Percentiles rank a stretch among this genome's conserved stretches.
Evolutionary conservation across 169 alveolate species (phyloP).

Genomic region (Plasmodium gaboni): DNA sequence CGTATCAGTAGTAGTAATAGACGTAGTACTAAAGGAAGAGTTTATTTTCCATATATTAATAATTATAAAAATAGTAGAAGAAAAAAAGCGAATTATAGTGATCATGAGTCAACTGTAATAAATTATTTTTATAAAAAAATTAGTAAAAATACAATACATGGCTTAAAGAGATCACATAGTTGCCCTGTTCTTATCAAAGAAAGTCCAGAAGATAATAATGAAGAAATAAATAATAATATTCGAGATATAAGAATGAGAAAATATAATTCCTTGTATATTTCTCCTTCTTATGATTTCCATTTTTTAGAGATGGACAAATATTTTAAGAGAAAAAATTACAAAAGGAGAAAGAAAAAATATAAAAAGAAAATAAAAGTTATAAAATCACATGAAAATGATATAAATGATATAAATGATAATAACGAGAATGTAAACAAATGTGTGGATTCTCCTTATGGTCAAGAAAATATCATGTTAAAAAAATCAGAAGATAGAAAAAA

Average conservation of each 20-base stretch:
- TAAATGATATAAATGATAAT: not conserved
- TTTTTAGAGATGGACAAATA: not conserved
- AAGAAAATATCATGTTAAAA: no score
- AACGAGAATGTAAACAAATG: no score
- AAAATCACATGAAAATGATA: not conserved
- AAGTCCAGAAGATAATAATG: not conserved
- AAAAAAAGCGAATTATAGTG: constrained; percentile 55
- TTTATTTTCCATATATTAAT: constrained; percentile 3
- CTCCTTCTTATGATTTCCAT: not conserved
- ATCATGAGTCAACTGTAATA: constrained; percentile 57
- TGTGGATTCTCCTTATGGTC: no score
- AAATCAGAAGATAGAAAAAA: no score
- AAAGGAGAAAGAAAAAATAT: not conserved
- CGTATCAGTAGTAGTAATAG: not conserved
- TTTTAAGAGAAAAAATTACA: not conserved
- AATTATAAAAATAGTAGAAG: constrained; percentile 8
- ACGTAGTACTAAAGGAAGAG: not conserved
- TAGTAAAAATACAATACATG: constrained; percentile 10
- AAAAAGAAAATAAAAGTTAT: not conserved
- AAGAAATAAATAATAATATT: not conserved
- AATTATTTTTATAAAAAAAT: constrained; percentile 67
- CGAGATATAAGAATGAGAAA: not conserved
- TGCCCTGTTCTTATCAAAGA: constrained; percentile 21
- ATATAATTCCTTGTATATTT: constrained; percentile 9
- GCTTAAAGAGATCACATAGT: constrained; percentile 53